A percentile compares a stretch with the other conserved stretches of the same genome.
Conservation (phyloP, 176 grass and related monocot genomes). For the Carex myosuroides region DNA sequence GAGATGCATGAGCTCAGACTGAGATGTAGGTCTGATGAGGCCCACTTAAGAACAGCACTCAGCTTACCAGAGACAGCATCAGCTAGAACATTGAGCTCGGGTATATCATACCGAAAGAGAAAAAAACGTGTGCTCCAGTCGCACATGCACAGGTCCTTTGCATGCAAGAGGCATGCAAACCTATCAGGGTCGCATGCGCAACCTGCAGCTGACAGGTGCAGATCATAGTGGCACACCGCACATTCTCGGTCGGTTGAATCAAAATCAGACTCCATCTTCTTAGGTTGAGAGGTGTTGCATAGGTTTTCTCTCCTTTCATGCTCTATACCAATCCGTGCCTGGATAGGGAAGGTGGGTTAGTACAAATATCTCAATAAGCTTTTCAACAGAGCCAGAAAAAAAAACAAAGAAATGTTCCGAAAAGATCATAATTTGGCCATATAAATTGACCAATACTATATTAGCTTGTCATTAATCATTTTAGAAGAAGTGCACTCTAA, state of each 20-base stretch:
- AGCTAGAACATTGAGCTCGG: conserved; percentile 71
- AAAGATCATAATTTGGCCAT: not conserved
- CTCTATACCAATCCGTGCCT: conserved; percentile 68
- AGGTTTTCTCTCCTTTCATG: conserved; percentile 40
- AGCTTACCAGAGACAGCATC: conserved; percentile 87
- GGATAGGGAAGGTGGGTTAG: conserved; percentile 21
- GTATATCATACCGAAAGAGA: conserved; percentile 79
- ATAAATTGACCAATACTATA: not conserved
- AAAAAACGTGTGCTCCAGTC: conserved; percentile 64
- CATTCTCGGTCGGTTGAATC: conserved; percentile 76
- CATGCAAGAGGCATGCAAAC: conserved; percentile 67
- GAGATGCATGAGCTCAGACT: conserved; percentile 61
- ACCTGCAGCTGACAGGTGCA: conserved; percentile 74
- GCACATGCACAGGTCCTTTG: conserved; percentile 78
- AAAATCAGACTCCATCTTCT: conserved; percentile 77
- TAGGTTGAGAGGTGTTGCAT: conserved; percentile 46
- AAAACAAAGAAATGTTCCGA: not conserved
- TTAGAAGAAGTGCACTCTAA: not conserved
- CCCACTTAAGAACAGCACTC: conserved; percentile 91
- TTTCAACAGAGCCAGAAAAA: not conserved
- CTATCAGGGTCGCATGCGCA: conserved; percentile 57
- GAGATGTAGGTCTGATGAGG: conserved; percentile 65
- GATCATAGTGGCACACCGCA: conserved; percentile 84
- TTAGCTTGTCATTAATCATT: conserved; percentile 3
- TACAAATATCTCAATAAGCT: conserved; percentile 13